Base-by-base conservation (phyloP, 768 basidiomycete genomes). In the Tubosaeta brunneosetosa region DNA sequence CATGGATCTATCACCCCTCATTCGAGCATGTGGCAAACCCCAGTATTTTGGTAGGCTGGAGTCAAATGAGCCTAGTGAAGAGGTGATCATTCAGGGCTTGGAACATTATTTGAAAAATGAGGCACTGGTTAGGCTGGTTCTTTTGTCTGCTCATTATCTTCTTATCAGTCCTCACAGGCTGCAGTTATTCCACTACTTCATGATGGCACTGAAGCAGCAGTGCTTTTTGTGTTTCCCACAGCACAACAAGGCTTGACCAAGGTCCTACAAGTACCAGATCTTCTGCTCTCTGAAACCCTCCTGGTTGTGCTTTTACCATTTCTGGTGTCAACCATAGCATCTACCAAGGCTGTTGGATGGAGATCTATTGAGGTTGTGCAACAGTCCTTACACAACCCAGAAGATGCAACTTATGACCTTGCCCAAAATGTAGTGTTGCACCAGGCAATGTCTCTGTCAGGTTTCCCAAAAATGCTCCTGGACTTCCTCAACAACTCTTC, bases 191-290 rank as follows among this genome's bases (percentile, higher is more conserved):
- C 81, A 25, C 59, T 82, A 1, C 64, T 61, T 40, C 64, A 83
- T 43, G 80, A 84, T 55, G 68, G 68, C 25, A 65, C 69, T 33
- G 66, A 78, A 44, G 73, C 76, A 13, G 86, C 79, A 8, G 62
- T 80, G 33, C 71, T 86, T 31, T 37, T 88, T n/a, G 58, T 88
- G n/a, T 79, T 83, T 56, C 74, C 80, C 19, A 63, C 71, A 14
- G 58, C 61, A 7, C 66, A 73, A 37, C 48, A 62, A 2, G 50
- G 66, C 4, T 65, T 81, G n/a, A 61, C 63, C 44, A 66, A 61
- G 5, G 61, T 68, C 13, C 69, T 83, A 43, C 70, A 71, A 37
- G 74, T 83, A 3, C 78, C 77, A 57, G 62, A 60, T 9, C 55
- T 57, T 33, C 49, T 69, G 10, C 13, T 51, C 9, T 48, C 56